Base-by-base conservation (phyloP, 2,329 filamentous ascomycete species). In the Pseudogymnoascus sp. region DNA sequence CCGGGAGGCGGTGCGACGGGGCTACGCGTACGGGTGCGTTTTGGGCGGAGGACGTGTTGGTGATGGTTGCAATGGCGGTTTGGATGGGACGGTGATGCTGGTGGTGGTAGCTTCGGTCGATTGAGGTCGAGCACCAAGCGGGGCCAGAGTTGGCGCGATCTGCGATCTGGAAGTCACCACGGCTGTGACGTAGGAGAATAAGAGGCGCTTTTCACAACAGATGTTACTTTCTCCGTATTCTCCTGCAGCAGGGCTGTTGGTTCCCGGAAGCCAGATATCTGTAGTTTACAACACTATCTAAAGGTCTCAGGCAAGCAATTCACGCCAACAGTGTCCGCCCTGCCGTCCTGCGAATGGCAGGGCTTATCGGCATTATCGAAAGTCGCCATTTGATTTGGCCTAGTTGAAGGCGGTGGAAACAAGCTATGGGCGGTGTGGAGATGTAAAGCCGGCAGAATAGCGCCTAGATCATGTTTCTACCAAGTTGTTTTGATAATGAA, bases 381-480 rank as follows among this genome's bases (percentile, higher is more conserved):
- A 55, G n/a, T 55, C 48, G 48, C 48, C 29, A 55, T 55, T 55
- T 55, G 48, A 55, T 55, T 55, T 55, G 48, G 48, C 17, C n/a
- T 2, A 1, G 48, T 35, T 33, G 13, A 55, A 55, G 48, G 48
- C 48, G 48, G 48, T 55, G 48, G 29, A 55, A 21, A 33, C 7
- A 55, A 55, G n/a, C 9, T 33, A 21, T 35, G 48, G 48, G 48
- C 48, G 48, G 48, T 55, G 48, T 55, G 31, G 48, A 15, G 1
- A 6, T 29, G 48, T 55, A 55, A 33, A 33, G 15, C 48, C 29
- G 48, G 48, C 48, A 55, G 48, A 55, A 55, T 55, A 55, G 35
- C 48, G 29, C 2, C 15, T 33, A 8, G 9, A n/a, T 1, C 9
- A 12, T 55, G 27, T 6, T 27, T 25, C 8, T 5, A 44, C 10